phyloP scores from a whole-genome alignment of 2,329 filamentous ascomycete genomes.

The Didymella exigua region DNA sequence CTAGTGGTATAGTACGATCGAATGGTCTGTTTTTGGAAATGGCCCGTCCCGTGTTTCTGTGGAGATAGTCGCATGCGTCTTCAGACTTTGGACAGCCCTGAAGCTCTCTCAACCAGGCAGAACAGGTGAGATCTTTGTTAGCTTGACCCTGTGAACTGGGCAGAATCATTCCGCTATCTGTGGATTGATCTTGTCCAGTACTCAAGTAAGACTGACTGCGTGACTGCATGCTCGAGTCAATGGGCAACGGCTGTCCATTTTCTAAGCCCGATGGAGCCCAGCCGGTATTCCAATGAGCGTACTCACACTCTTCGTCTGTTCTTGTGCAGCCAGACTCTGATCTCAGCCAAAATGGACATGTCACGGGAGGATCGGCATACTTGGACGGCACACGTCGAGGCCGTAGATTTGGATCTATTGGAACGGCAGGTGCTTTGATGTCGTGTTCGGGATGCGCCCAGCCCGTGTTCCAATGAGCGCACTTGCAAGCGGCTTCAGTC shows the following conservation, averaged over 20 bases:
- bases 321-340: conserved; percentile 16
- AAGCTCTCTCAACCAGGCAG: conserved; percentile 15
- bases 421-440: background rate
- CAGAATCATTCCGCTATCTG: too few relatives aligned
- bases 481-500: conserved; percentile 23
- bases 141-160: background rate
- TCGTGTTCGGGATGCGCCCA: conserved; percentile 3
- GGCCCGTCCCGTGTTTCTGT: conserved; percentile 13
- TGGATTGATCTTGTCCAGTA: background rate
- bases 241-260: background rate
- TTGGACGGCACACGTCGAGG: background rate
- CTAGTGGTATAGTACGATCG: background rate
- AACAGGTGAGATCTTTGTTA: conserved; percentile 14
- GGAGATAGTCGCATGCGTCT: conserved; percentile 11
- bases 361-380: conserved; percentile 13
- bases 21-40: conserved; percentile 7
- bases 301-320: conserved; percentile 27
- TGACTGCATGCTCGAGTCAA: background rate
- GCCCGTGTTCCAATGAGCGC: conserved; percentile 34
- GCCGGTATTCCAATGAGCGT: conserved; percentile 36
- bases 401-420: conserved; percentile 18
- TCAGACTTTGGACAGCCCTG: conserved; percentile 16
- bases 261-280: conserved; percentile 5
- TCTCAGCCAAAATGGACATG: conserved; percentile 26
- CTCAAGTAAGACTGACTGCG: background rate